Evolutionary conservation across 768 basidiomycete genomes (phyloP), one percentile per base, ranked within the genome.

Genomic region (Neoboletus subvelutipes): DNA sequence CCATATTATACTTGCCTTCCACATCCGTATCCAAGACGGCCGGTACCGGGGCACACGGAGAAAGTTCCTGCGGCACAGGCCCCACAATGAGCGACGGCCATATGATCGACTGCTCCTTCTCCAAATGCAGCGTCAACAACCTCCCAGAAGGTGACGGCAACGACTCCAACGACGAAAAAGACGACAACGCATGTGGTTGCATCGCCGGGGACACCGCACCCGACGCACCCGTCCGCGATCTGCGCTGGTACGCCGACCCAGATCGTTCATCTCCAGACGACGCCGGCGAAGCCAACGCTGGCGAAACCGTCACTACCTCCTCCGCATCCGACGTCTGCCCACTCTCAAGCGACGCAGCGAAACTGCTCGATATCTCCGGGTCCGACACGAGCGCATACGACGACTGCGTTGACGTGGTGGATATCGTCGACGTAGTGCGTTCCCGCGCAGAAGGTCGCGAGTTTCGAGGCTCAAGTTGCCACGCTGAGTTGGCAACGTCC

Each of bases 301-400:
- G 81, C 12, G 87, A 86, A 3, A 82, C 66, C 2, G 71, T 67
- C 12, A 75, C 76, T 40, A 75, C 68, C 58, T 91, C 89, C 54
- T 92, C 90, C 15, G 78, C 76, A 57, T 92, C 90, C 24, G 90
- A 91, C 12, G 80, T 79, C 28, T 84, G 85, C 15, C 77, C 85
- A 61, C 87, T 87, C 66, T 90, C 90, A 4, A 92, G 78, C 29
- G 90, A 92, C 7, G 88, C 89, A 1, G 88, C 88, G 61, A 92
- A 91, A 68, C 87, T 89, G 72, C 88, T 91, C 5, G 90, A 90
- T 50, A 92, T 87, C 61, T 92, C 90, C 2, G 84, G 84, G 63
- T 92, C 90, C n/a, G 90, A 91, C 10, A 92, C 78, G 54, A 90
- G 79, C 5, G 90, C 90, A 63, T 85, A 92, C 0, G 90, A 92